These are phyloP conservation scores for Pseudogymnoascus sp. DNA, from an alignment of 2,329 filamentous ascomycete genomes.

Conservation along the genomic window DNA sequence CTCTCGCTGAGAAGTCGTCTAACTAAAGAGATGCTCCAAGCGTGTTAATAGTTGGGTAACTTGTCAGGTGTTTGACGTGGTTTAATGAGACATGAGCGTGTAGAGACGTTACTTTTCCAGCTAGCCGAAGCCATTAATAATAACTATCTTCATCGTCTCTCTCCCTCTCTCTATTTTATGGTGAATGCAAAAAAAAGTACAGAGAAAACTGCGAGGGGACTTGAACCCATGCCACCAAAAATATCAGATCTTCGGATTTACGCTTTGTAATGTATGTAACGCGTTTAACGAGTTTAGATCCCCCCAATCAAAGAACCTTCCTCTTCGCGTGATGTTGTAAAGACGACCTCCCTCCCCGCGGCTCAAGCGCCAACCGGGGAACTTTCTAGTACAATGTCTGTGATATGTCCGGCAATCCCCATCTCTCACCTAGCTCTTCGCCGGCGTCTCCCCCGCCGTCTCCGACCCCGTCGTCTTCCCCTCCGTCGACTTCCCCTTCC, in stretches of 20 bases:
- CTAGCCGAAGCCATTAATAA: neutral
- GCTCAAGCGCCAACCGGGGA: neutral
- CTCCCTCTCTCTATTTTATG: neutral
- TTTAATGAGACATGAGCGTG: neutral
- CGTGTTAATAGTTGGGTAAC: neutral
- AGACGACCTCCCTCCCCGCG: neutral
- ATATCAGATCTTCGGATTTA: conserved; percentile 7
- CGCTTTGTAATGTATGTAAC: neutral
- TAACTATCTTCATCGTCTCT: neutral
- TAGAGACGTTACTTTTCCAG: neutral
- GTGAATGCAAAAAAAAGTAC: neutral
- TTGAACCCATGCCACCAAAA: conserved; percentile 5
- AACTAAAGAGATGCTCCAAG: neutral
- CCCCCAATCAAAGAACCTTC: neutral
- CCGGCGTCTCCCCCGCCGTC: neutral
- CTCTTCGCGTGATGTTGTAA: neutral
- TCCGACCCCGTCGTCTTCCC: neutral
- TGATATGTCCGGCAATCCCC: neutral
- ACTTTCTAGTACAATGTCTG: neutral
- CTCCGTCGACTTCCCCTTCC: conserved; percentile 17
- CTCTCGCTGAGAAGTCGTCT: neutral
- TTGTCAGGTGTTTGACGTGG: neutral
- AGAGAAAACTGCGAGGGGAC: neutral
- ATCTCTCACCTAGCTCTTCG: neutral
- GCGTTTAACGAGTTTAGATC: conserved; percentile 7